phyloP scores from a whole-genome alignment of 345 rosid species.

The Pistacia vera region DNA sequence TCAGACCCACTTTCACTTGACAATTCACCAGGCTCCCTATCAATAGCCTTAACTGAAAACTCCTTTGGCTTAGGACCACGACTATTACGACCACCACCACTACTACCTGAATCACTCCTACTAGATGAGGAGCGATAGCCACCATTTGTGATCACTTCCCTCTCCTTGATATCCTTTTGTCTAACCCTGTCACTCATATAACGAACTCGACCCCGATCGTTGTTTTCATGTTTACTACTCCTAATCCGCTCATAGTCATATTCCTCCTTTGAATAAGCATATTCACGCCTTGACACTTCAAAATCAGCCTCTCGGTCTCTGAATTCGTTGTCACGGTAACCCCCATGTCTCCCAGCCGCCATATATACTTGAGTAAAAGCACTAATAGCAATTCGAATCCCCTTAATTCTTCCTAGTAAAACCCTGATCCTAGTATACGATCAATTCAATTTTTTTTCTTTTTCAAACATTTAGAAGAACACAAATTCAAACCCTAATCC shows the following conservation, averaged over 20 bases:
- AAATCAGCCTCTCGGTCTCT: conserved; percentile 62
- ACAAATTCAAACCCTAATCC: conserved; percentile 18
- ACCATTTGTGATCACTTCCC: conserved; percentile 55
- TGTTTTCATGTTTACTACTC: conserved; percentile 41
- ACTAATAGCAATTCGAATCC: conserved; percentile 12
- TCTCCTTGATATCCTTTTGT: conserved; percentile 70
- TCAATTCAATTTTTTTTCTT: conserved; percentile 8
- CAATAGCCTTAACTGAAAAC: conserved; percentile 46
- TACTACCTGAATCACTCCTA: conserved; percentile 61
- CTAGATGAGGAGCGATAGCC: conserved; percentile 53
- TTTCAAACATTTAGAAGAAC: conserved; percentile 1
- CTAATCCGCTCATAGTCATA: conserved; percentile 41
- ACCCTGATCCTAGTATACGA: conserved; percentile 31
- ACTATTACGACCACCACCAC: conserved; percentile 38
- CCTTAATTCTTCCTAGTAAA: conserved; percentile 20
- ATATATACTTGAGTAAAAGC: conserved; percentile 31
- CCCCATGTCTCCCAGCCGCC: conserved; percentile 89
- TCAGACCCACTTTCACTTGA: conserved; percentile 99
- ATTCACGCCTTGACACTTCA: conserved; percentile 50
- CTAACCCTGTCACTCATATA: conserved; percentile 52
- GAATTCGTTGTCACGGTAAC: conserved; percentile 64
- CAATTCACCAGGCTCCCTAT: conserved; percentile 98
- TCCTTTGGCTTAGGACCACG: conserved; percentile 42
- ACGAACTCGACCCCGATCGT: conserved; percentile 35
- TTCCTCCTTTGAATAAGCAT: conserved; percentile 47